Base-by-base conservation (phyloP, 2,329 filamentous ascomycete genomes). In the Blumeria graminis region DNA sequence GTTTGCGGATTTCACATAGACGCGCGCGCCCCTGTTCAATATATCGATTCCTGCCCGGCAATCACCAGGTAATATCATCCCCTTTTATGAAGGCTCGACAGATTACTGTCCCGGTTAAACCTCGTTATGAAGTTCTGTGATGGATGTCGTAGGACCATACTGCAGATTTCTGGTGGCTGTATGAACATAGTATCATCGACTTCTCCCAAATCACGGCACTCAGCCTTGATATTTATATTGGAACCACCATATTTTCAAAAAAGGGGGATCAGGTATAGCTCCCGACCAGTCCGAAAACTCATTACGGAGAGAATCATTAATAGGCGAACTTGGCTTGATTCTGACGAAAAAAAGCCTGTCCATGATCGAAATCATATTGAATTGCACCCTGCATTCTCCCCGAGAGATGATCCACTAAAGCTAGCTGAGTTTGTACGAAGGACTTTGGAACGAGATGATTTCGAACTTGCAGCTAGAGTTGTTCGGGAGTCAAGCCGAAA, bases 401-500 rank as follows among this genome's bases (percentile, higher is more conserved):
- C 18, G 3, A 9, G 18, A 43, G 18, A 43, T 10, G 88, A 95
- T 65, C 84, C 85, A 1, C 72, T 82, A 60, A 80, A 82, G 62
- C 75, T 96, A 58, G 81, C 80, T 41, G 71, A 82, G 39, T 78
- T 82, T 56, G 80, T 94, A 45, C 71, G 72, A 56, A 71, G 72
- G 54, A 71, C 78, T 16, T 71, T 96, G 52, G 66, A 66, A 5
- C 73, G 76, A 58, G 76, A 76, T 45, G 72, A 80, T 35, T 75
- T 76, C 39, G 76, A 80, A 1, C 80, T 86, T 64, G 87, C 88
- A 32, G 68, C 82, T 45, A 71, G 77, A 18, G 67, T 94, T 58
- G 77, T 83, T 39, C 79, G 83, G 57, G 72, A 76, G 62, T 82
- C 83, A n/a, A 87, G 81, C 67, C 78, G 75, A 61, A 68, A 72